A percentile compares a stretch with the other conserved stretches of the same genome.
These are phyloP conservation scores for Periconia sp. DNA, from an alignment of 2,329 filamentous ascomycete genomes.

Conservation along the genomic window DNA sequence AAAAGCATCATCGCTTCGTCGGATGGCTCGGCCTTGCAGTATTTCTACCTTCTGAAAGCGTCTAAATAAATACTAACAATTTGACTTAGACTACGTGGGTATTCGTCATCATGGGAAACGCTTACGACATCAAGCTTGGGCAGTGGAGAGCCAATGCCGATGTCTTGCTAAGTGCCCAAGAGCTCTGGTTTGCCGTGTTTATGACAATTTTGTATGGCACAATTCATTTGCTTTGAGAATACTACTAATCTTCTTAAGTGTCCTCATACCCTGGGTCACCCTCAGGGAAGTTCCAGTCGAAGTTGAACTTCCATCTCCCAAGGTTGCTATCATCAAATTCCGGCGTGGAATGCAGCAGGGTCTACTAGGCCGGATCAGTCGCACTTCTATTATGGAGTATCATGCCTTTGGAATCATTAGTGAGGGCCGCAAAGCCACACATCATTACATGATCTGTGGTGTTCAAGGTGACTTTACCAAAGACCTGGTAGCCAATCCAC, in stretches of 20 bases:
- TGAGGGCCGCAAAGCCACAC: conserved; percentile 32
- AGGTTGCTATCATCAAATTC: conserved; percentile 42
- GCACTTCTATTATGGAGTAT: conserved; percentile 46
- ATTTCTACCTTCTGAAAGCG: conserved; percentile 7
- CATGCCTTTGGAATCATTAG: conserved; percentile 47
- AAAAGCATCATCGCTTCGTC: conserved; percentile 43
- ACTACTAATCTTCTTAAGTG: conserved; percentile 22
- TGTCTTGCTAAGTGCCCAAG: conserved; percentile 38
- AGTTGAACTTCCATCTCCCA: conserved; percentile 42
- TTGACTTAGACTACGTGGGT: conserved; percentile 42
- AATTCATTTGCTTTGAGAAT: neutral
- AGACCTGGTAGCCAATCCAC: conserved; percentile 38
- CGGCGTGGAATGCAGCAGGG: conserved; percentile 45
- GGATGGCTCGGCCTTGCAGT: conserved; percentile 45
- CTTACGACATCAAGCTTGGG: conserved; percentile 42
- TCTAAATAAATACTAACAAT: conserved; percentile 8
- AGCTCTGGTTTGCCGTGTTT: conserved; percentile 44
- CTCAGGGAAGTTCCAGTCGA: conserved; percentile 42
- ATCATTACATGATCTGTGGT: conserved; percentile 46
- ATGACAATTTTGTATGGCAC: conserved; percentile 44
- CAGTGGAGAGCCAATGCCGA: conserved; percentile 35
- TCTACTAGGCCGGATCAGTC: conserved; percentile 40
- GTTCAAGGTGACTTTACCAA: conserved; percentile 46
- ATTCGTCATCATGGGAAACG: conserved; percentile 41
- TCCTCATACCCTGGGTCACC: conserved; percentile 43